These are phyloP conservation scores for Conticribra guillardii DNA, from an alignment of 108 stramenopile genomes.

Conservation along the genomic window DNA sequence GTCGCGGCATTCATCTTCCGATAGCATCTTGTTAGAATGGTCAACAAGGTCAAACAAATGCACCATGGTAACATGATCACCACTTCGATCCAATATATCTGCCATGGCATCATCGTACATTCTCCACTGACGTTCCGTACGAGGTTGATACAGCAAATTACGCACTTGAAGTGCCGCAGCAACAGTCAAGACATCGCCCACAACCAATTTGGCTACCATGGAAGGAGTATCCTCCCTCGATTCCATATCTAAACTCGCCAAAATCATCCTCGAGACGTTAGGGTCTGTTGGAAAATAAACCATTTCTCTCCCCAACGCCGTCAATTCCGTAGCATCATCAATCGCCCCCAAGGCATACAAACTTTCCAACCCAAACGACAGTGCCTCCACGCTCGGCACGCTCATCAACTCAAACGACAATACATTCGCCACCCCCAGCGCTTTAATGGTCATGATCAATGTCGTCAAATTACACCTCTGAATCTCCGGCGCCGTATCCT, in stretches of 20 bases:
- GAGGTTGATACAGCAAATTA: conserved; percentile 71
- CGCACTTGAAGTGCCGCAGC: conserved; percentile 89
- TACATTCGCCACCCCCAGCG: conserved; percentile 93
- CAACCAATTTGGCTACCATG: conserved; percentile 43
- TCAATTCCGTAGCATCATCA: conserved; percentile 73
- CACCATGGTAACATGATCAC: conserved; percentile 92
- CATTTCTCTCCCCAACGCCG: conserved; percentile 77
- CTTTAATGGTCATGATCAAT: conserved; percentile 93
- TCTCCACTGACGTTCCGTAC: conserved; percentile 69
- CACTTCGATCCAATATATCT: conserved; percentile 80
- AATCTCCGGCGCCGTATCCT: conserved; percentile 78
- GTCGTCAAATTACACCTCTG: conserved; percentile 84
- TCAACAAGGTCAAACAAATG: conserved; percentile 80
- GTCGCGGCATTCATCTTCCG: conserved; percentile 78
- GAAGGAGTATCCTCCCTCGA: conserved; percentile 34
- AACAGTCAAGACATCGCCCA: conserved; percentile 86
- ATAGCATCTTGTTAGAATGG: conserved; percentile 61
- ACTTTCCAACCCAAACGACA: conserved; percentile 81
- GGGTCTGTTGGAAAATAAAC: conserved; percentile 88
- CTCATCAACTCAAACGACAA: conserved; percentile 94
- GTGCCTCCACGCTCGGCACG: conserved; percentile 79
- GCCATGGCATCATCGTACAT: conserved; percentile 84
- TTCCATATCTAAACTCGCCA: conserved; percentile 71
- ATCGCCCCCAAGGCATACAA: conserved; percentile 88
- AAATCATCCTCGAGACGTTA: conserved; percentile 74